Percentiles rank a stretch among this genome's conserved stretches.
These are phyloP conservation scores for Atalantia buxifolia DNA, from an alignment of 345 rosid species.

Conservation along the genomic window DNA sequence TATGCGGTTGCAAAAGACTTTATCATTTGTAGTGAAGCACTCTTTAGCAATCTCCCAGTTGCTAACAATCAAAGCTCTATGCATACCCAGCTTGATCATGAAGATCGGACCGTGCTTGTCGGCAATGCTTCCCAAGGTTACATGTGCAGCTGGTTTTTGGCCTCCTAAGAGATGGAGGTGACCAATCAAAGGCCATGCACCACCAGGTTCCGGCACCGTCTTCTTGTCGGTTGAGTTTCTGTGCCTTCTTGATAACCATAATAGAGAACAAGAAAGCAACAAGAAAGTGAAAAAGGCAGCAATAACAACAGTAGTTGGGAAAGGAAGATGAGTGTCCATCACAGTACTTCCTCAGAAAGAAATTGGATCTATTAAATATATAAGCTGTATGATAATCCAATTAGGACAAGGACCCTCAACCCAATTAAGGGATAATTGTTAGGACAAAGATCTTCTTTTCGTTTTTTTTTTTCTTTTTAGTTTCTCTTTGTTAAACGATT, in stretches of 20 bases:
- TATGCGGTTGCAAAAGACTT: slow-evolving; percentile 27
- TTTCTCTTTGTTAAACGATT: no score
- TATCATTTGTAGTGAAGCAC: slow-evolving; percentile 33
- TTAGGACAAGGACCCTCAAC: no score
- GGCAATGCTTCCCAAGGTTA: slow-evolving; percentile 20
- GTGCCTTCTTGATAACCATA: neutral
- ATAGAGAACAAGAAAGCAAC: neutral
- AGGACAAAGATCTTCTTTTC: no score
- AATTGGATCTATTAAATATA: neutral
- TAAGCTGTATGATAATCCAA: no score
- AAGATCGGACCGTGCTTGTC: slow-evolving; percentile 30
- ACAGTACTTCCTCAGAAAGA: neutral
- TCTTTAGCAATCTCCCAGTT: slow-evolving; percentile 25
- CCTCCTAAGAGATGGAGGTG: slow-evolving; percentile 33
- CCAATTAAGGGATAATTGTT: no score
- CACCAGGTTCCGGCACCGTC: slow-evolving; percentile 15
- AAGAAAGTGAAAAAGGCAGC: neutral
- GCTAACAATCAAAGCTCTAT: slow-evolving; percentile 22
- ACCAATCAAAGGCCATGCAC: slow-evolving; percentile 29
- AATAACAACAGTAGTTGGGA: no score
- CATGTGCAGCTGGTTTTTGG: slow-evolving; percentile 1
- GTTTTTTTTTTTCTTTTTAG: no score
- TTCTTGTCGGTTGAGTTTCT: neutral
- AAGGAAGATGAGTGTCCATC: neutral
- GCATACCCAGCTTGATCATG: slow-evolving; percentile 22